Evolutionary conservation across 2,329 filamentous ascomycete species (phyloP).

Genomic region (Alternaria tenuissima): DNA sequence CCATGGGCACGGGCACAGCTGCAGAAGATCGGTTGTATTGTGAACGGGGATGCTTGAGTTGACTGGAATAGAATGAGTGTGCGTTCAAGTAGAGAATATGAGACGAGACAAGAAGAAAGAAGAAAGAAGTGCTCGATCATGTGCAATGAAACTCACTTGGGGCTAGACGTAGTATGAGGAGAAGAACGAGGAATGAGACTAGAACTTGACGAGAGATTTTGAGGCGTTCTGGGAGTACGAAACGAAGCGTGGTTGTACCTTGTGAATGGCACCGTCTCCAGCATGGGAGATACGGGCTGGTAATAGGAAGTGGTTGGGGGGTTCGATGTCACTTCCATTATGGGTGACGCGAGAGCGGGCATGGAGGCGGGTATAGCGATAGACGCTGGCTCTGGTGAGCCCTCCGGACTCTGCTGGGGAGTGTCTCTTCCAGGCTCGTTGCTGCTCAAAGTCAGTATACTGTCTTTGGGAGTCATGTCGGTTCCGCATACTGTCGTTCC

Average conservation of each 20-base stretch:
- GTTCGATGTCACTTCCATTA: constrained; percentile 23
- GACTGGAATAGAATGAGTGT: constrained; percentile 18
- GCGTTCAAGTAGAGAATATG: background rate
- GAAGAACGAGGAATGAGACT: constrained; percentile 43
- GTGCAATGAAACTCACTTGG: constrained; percentile 50
- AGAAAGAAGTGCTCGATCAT: constrained; percentile 20
- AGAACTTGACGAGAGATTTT: constrained; percentile 38
- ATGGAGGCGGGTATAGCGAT: constrained; percentile 23
- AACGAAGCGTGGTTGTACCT: constrained; percentile 50
- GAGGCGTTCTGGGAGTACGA: constrained; percentile 51
- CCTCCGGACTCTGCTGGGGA: constrained; percentile 35
- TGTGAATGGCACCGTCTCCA: constrained; percentile 38
- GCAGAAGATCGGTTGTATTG: constrained; percentile 21
- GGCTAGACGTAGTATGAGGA: constrained; percentile 35
- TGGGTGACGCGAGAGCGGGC: constrained; percentile 24
- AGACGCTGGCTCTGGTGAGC: constrained; percentile 27
- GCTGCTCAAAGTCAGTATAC: constrained; percentile 33
- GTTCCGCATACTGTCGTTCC: constrained; percentile 54
- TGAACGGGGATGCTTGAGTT: constrained; percentile 28
- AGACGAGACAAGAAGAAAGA: constrained; percentile 2
- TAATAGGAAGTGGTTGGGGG: constrained; percentile 28
- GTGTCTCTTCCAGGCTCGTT: constrained; percentile 40
- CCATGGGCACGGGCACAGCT: constrained; percentile 29
- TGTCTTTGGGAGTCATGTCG: background rate
- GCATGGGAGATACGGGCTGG: constrained; percentile 33